Percentiles rank a stretch among this genome's conserved stretches.
Evolutionary conservation across 805 yeast species (phyloP).

Genomic region (Metschnikowia picachoensis): DNA sequence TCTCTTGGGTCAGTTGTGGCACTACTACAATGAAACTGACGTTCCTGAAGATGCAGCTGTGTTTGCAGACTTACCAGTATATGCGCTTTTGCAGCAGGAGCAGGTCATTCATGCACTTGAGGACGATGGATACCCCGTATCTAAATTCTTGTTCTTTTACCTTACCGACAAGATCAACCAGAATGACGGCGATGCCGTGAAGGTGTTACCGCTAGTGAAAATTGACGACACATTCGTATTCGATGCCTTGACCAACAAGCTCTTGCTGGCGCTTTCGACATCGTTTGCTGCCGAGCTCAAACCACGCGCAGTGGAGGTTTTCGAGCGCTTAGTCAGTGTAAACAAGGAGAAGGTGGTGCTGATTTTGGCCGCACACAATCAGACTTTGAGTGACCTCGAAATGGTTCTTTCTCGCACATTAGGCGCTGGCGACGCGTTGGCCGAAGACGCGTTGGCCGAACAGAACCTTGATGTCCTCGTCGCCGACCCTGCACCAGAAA

Average conservation of each 20-base stretch:
- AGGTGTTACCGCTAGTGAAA: constrained; percentile 22
- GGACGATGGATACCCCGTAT: constrained; percentile 26
- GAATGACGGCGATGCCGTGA: constrained; percentile 15
- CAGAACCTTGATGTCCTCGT: constrained; percentile 25
- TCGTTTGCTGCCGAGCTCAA: constrained; percentile 15
- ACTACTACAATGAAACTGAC: constrained; percentile 19
- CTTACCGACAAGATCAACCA: constrained; percentile 24
- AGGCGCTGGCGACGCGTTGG: constrained; percentile 13
- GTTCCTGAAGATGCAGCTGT: constrained; percentile 15
- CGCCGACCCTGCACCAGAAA: constrained; percentile 5
- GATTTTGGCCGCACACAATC: constrained; percentile 17
- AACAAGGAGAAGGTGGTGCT: constrained; percentile 21
- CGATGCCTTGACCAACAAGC: constrained; percentile 15
- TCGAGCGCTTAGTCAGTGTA: constrained; percentile 22
- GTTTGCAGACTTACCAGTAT: constrained; percentile 15
- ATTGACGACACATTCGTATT: constrained; percentile 12
- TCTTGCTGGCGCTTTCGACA: constrained; percentile 8
- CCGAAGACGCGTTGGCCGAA: constrained; percentile 3
- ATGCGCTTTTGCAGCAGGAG: constrained; percentile 6
- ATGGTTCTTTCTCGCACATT: constrained; percentile 67
- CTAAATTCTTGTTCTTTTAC: constrained; percentile 30
- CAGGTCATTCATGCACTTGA: constrained; percentile 13
- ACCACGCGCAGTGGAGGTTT: constrained; percentile 15
- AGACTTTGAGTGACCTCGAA: constrained; percentile 35
- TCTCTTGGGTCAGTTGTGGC: constrained; percentile 42